Conservation (phyloP, 2,329 filamentous ascomycete species). For the Penicillium sp. region DNA sequence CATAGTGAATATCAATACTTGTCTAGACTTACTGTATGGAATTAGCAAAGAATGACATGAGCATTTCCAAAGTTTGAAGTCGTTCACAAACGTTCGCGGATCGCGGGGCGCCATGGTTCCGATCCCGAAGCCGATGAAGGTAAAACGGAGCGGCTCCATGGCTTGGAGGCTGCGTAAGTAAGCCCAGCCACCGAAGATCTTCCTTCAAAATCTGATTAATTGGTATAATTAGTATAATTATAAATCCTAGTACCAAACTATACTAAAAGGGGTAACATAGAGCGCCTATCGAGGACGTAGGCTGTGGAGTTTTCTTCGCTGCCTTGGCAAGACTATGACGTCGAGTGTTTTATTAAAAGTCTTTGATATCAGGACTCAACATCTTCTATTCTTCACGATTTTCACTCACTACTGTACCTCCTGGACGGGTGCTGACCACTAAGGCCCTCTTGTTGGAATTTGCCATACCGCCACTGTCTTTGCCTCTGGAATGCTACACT, state of each 20-base stretch:
- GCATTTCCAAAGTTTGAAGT: too few relatives aligned
- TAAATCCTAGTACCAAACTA: background rate
- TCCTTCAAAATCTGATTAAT: background rate
- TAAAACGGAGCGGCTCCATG: too few relatives aligned
- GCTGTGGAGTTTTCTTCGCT: background rate
- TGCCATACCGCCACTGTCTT: constrained; percentile 5
- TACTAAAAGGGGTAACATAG: background rate
- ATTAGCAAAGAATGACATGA: too few relatives aligned
- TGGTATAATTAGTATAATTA: too few relatives aligned
- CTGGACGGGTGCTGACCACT: too few relatives aligned
- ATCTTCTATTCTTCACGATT: background rate
- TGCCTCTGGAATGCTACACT: constrained; percentile 1
- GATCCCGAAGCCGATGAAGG: too few relatives aligned
- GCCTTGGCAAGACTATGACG: background rate
- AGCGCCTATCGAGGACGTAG: background rate
- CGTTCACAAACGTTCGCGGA: too few relatives aligned
- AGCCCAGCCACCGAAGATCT: background rate
- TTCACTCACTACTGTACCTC: background rate
- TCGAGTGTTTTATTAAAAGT: background rate
- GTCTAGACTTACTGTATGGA: background rate
- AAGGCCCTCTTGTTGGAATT: background rate
- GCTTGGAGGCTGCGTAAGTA: background rate
- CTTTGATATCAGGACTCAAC: too few relatives aligned
- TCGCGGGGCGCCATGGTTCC: too few relatives aligned
- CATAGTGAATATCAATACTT: background rate